Evolutionary conservation across 352 stramenopile genomes (phyloP).

Genomic region (Globisporangium polare): DNA sequence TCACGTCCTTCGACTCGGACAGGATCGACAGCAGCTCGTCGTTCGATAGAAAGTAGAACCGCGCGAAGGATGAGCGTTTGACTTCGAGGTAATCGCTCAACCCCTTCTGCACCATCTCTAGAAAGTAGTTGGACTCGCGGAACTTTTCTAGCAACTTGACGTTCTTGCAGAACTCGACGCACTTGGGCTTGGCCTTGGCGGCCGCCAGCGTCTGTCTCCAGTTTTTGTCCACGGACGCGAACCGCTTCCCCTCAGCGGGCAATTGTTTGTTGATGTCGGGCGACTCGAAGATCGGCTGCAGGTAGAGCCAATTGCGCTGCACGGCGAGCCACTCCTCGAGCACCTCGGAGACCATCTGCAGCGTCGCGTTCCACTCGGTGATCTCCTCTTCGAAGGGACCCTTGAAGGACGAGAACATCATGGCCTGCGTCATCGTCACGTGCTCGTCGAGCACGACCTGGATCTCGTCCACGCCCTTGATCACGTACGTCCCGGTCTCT

Average conservation of each 20-base stretch:
- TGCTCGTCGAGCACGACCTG: slow-evolving; percentile 94
- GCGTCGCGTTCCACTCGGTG: slow-evolving; percentile 88
- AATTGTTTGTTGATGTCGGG: slow-evolving; percentile 97
- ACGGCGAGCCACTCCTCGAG: slow-evolving; percentile 94
- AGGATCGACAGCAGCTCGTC: slow-evolving; percentile 93
- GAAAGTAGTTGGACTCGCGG: slow-evolving; percentile 91
- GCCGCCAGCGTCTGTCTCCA: slow-evolving; percentile 89
- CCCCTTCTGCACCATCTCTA: slow-evolving; percentile 92
- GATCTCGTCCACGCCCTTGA: slow-evolving; percentile 94
- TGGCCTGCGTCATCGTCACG: slow-evolving; percentile 94
- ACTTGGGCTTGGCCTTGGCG: slow-evolving; percentile 85
- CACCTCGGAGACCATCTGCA: slow-evolving; percentile 91
- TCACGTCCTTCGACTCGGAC: slow-evolving; percentile 92
- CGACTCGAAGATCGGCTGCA: slow-evolving; percentile 96
- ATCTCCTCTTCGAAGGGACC: slow-evolving; percentile 94
- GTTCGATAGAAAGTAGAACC: slow-evolving; percentile 94
- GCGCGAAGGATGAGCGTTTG: slow-evolving; percentile 88
- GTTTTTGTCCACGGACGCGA: slow-evolving; percentile 94
- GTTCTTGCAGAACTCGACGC: slow-evolving; percentile 93
- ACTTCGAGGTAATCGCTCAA: slow-evolving; percentile 91
- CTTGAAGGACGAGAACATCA: slow-evolving; percentile 96
- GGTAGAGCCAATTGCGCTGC: slow-evolving; percentile 94
- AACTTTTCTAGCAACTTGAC: slow-evolving; percentile 92
- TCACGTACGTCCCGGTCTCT: slow-evolving; percentile 93
- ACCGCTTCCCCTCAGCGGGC: slow-evolving; percentile 91